A percentile compares a stretch with the other conserved stretches of the same genome.
Evolutionary conservation across 441 rosid genomes (phyloP).

Genomic region (Jatropha podagrica): DNA sequence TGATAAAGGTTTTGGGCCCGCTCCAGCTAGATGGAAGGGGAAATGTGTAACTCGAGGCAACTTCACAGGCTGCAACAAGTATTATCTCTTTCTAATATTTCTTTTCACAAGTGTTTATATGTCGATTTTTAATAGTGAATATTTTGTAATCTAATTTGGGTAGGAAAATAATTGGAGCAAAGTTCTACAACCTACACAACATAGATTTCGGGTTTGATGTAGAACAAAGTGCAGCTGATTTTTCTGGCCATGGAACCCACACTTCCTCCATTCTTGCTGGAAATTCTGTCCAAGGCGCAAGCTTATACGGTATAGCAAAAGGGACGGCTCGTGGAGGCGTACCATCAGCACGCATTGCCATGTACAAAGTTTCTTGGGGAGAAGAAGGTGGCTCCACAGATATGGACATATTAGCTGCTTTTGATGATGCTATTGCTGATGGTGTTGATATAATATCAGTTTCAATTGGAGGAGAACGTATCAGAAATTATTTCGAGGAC

Average conservation of each 20-base stretch:
- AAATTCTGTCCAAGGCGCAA: slow-evolving; percentile 44
- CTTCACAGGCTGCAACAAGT: slow-evolving; percentile 89
- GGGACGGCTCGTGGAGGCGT: slow-evolving; percentile 80
- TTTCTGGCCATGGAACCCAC: slow-evolving; percentile 68
- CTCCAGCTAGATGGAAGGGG: slow-evolving; percentile 84
- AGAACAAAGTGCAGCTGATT: slow-evolving; percentile 50
- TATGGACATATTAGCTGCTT: slow-evolving; percentile 72
- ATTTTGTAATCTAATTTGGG: not conserved
- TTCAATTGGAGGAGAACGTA: slow-evolving; percentile 46
- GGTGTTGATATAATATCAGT: slow-evolving; percentile 74
- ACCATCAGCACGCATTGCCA: slow-evolving; percentile 58
- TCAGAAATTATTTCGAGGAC: slow-evolving; percentile 47
- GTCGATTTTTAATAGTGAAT: not conserved
- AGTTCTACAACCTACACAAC: slow-evolving; percentile 24
- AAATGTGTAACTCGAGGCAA: slow-evolving; percentile 58
- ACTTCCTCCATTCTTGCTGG: slow-evolving; percentile 71
- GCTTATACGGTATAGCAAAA: slow-evolving; percentile 32
- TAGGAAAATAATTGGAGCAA: slow-evolving; percentile 49
- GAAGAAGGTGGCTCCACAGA: slow-evolving; percentile 47
- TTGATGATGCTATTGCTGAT: slow-evolving; percentile 72
- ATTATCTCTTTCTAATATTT: slow-evolving; percentile 8
- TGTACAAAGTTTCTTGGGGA: slow-evolving; percentile 73
- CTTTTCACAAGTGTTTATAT: not conserved
- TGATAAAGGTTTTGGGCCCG: slow-evolving; percentile 55
- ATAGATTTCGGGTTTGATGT: not conserved